Evolutionary conservation across 2,329 filamentous ascomycete species (phyloP).

Genomic region (Cladosporium sp.): DNA sequence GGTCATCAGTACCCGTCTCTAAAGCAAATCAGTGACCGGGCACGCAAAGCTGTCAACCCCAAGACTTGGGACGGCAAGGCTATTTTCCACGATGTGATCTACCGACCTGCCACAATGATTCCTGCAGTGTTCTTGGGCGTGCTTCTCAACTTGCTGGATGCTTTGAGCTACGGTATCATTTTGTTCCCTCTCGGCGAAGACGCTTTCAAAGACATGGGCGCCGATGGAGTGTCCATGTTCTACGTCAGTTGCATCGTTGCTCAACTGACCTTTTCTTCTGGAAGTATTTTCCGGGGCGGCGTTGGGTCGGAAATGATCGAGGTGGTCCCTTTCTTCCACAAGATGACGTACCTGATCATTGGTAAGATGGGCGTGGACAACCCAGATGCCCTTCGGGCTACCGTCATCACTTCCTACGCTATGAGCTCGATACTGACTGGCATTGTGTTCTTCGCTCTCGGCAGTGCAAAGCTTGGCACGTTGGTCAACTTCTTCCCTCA

Average conservation of each 20-base stretch:
- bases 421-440: slow-evolving; percentile 90
- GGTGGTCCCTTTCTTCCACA: slow-evolving; percentile 97
- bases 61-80: slow-evolving; percentile 70
- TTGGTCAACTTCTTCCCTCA: slow-evolving; percentile 96
- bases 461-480: slow-evolving; percentile 81
- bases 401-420: slow-evolving; percentile 88
- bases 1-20: slow-evolving; percentile 34
- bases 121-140: slow-evolving; percentile 87
- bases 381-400: slow-evolving; percentile 84
- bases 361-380: slow-evolving; percentile 74
- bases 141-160: slow-evolving; percentile 89
- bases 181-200: slow-evolving; percentile 87
- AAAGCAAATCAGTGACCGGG: slow-evolving; percentile 9
- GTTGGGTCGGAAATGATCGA: slow-evolving; percentile 98
- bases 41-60: slow-evolving; percentile 54
- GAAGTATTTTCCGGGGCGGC: slow-evolving; percentile 85
- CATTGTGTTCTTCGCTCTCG: slow-evolving; percentile 87
- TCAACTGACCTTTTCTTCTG: slow-evolving; percentile 84
- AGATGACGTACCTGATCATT: slow-evolving; percentile 91
- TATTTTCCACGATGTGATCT: slow-evolving; percentile 63
- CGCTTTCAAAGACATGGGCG: slow-evolving; percentile 80
- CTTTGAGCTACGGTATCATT: slow-evolving; percentile 87
- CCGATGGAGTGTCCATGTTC: slow-evolving; percentile 96
- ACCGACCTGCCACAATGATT: slow-evolving; percentile 69
- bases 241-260: slow-evolving; percentile 97